Conservation (phyloP, 2,329 filamentous ascomycete species). For the Penicillium concentricum region DNA sequence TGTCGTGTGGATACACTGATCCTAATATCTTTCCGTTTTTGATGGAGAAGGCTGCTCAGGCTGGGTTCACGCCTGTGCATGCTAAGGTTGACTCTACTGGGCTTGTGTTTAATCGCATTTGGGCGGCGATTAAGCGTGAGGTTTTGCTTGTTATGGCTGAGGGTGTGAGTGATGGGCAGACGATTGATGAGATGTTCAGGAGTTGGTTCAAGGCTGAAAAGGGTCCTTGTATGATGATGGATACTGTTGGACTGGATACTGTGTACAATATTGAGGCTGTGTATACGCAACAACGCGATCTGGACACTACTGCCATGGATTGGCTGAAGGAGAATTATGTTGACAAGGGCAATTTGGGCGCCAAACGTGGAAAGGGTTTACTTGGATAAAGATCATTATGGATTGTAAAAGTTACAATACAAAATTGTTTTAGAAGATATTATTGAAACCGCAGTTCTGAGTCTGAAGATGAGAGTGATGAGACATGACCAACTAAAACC, state of each 20-base stretch:
- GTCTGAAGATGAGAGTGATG: too few relatives aligned
- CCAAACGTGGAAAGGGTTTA: conserved; percentile 16
- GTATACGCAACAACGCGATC: conserved; percentile 10
- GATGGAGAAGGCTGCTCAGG: conserved; percentile 16
- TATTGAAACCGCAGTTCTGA: neutral
- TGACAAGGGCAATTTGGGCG: conserved; percentile 21
- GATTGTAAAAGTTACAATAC: neutral
- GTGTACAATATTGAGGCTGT: conserved; percentile 23
- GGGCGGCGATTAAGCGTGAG: conserved; percentile 20
- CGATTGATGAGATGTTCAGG: conserved; percentile 22
- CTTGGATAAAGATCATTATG: conserved; percentile 6
- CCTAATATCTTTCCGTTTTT: conserved; percentile 19
- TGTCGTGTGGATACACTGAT: conserved; percentile 20
- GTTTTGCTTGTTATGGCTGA: conserved; percentile 19
- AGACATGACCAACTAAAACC: neutral
- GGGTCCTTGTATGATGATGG: conserved; percentile 24
- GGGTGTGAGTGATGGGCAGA: conserved; percentile 17
- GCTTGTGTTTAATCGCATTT: conserved; percentile 20
- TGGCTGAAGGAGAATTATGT: conserved; percentile 21
- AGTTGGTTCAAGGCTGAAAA: conserved; percentile 21
- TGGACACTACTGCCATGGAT: conserved; percentile 10
- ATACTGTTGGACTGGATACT: conserved; percentile 24
- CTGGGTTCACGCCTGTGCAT: conserved; percentile 19
- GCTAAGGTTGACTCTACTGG: conserved; percentile 18
- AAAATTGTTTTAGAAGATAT: neutral